Base-by-base conservation (phyloP, 768 basidiomycete genomes). In the Lactifluus hygrophoroides region DNA sequence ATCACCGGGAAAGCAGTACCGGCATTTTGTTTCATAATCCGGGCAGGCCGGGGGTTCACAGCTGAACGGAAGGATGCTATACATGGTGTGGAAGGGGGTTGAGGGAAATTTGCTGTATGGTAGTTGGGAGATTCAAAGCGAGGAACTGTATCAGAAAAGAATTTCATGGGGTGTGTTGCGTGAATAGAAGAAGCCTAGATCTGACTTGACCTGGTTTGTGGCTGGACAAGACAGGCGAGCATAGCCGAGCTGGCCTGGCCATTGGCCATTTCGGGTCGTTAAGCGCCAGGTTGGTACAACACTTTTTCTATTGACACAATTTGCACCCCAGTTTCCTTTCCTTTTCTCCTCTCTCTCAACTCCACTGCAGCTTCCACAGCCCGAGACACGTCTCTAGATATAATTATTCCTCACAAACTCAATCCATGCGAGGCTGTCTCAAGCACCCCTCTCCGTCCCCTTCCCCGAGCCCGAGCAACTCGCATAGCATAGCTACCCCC, bases 401-500 rank as follows among this genome's bases (percentile, higher is more conserved):
- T n/a, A 40, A 43, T 32, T n/a, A 30, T 11, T 11, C 17, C 28
- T 40, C 25, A 37, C 19, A 19, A n/a, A 21, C 48, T 35, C 46
- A n/a, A n/a, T n/a, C 27, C 21, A 64, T 64, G 63, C 61, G 56
- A 32, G 57, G 61, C 44, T 64, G 63, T 53, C 60, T 64, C 16
- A 64, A 64, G 28, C 48, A 51, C 25, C 42, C 21, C 27, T 60
- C 51, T 17, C 44, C 42, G 3, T 35, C 56, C 1, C 30, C 46
- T 2, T 53, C 59, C 23, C 49, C 46, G 2, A 47, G 54, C 23
- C 49, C 59, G n/a, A 4, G 46, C 44, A 46, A 4, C 46, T 40
- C 54, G 5, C n/a, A 19, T 3, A 57, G 47, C 51, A 62, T 62
- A 8, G 60, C 58, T 8, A 57, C 56, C 3, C 63, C 51, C 3